A percentile compares a stretch with the other conserved stretches of the same genome.
Evolutionary conservation across 1,284 basidiomycete species (phyloP).

Genomic region (Marasmius fiardii): DNA sequence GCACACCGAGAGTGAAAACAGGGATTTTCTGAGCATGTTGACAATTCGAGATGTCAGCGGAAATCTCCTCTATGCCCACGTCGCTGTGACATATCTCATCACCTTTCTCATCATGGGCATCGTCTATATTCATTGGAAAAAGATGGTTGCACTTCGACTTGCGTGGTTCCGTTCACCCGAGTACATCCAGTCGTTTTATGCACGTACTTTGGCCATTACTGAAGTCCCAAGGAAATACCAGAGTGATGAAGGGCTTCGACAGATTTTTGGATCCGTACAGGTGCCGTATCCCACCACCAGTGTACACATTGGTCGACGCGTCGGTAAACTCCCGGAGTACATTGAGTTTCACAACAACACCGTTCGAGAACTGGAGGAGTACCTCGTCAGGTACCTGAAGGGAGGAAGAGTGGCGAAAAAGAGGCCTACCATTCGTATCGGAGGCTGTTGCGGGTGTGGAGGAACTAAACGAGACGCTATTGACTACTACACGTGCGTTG

Average conservation of each 20-base stretch:
- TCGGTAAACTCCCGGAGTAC: constrained; percentile 72
- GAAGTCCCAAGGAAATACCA: constrained; percentile 74
- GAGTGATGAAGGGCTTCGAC: constrained; percentile 72
- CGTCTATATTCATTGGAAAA: constrained; percentile 71
- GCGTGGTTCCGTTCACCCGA: constrained; percentile 77
- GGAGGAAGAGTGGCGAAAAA: constrained; percentile 70
- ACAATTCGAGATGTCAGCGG: constrained; percentile 77
- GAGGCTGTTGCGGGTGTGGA: constrained; percentile 72
- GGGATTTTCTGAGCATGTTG: constrained; percentile 69
- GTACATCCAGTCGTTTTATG: constrained; percentile 73
- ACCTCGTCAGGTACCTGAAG: constrained; percentile 84
- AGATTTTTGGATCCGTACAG: constrained; percentile 68
- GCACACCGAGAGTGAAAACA: constrained; percentile 43
- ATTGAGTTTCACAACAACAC: constrained; percentile 86
- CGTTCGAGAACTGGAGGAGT: constrained; percentile 79
- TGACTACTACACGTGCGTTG: constrained; percentile 73
- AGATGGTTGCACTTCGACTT: constrained; percentile 66
- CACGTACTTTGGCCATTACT: constrained; percentile 74
- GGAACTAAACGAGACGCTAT: constrained; percentile 80
- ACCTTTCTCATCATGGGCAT: constrained; percentile 62
- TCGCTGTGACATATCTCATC: constrained; percentile 73
- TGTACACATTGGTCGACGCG: constrained; percentile 77
- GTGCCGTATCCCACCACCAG: constrained; percentile 84
- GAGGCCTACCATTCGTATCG: constrained; percentile 71
- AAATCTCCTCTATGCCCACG: constrained; percentile 69